Conservation (phyloP, 768 basidiomycete genomes). For the Amanita pseudoporphyria region DNA sequence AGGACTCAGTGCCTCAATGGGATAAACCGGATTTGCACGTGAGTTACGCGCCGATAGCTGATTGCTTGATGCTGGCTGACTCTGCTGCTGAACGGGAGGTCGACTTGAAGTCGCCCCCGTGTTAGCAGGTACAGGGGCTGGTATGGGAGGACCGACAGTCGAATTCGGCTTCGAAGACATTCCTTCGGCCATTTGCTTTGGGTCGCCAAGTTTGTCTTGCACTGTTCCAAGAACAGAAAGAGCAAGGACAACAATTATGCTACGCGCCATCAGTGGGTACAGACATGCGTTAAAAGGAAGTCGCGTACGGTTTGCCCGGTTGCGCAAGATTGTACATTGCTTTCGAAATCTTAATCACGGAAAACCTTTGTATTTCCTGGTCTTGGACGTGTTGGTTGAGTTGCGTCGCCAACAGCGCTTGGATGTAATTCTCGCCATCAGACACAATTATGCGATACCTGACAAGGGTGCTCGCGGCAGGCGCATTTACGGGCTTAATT, state of each 20-base stretch:
- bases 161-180: slow-evolving; percentile 1
- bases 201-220: slow-evolving; percentile 68
- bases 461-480: slow-evolving; percentile 29
- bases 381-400: slow-evolving; percentile 68
- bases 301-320: slow-evolving; percentile 65
- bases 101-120: background rate
- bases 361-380: slow-evolving; percentile 51
- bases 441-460: slow-evolving; percentile 80
- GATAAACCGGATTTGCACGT: slow-evolving; percentile 39
- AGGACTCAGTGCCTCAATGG: slow-evolving; percentile 91
- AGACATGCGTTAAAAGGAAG: slow-evolving; percentile 2
- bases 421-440: slow-evolving; percentile 79
- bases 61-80: slow-evolving; percentile 5
- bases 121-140: background rate
- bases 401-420: slow-evolving; percentile 93
- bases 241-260: slow-evolving; percentile 74
- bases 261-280: slow-evolving; percentile 18
- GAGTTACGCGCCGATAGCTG: slow-evolving; percentile 16
- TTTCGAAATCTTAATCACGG: slow-evolving; percentile 60
- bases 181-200: slow-evolving; percentile 20
- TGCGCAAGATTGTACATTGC: slow-evolving; percentile 80
- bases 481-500: slow-evolving; percentile 61
- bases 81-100: slow-evolving; percentile 13
- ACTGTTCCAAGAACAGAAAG: slow-evolving; percentile 44
- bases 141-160: background rate